Percentiles rank a stretch among this genome's conserved stretches.
Conservation (phyloP, 2,329 filamentous ascomycete genomes). For the Talaromyces islandicus region DNA sequence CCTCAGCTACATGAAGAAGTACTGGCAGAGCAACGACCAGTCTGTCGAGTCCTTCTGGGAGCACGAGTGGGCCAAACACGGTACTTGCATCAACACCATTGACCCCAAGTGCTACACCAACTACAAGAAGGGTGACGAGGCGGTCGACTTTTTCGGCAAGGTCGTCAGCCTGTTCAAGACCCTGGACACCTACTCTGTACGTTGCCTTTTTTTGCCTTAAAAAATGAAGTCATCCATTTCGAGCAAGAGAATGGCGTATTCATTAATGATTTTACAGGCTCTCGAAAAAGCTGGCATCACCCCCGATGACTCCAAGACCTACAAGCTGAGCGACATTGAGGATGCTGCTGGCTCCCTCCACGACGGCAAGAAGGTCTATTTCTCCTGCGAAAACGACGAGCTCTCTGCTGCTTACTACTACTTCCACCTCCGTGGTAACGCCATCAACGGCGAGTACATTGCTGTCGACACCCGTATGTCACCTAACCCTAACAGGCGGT, state of each 20-base stretch:
- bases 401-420: constrained; percentile 54
- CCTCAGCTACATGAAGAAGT: constrained; percentile 53
- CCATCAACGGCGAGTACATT: constrained; percentile 57
- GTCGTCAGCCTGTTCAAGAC: constrained; percentile 51
- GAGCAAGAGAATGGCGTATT: too few relatives aligned
- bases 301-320: constrained; percentile 45
- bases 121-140: constrained; percentile 50
- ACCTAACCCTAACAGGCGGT: neutral
- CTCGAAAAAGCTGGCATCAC: constrained; percentile 51
- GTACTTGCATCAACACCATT: constrained; percentile 66
- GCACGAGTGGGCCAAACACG: constrained; percentile 68
- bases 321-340: constrained; percentile 47
- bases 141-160: constrained; percentile 53
- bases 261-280: constrained; percentile 29
- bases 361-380: constrained; percentile 44
- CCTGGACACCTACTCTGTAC: constrained; percentile 48
- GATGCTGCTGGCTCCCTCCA: constrained; percentile 43
- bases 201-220: neutral
- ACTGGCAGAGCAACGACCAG: constrained; percentile 54
- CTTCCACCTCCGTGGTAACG: constrained; percentile 47
- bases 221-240: too few relatives aligned
- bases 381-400: constrained; percentile 43
- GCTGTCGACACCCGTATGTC: constrained; percentile 44
- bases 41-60: constrained; percentile 58
- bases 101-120: constrained; percentile 58